Conservation (phyloP, 169 alveolate species). For the Babesia bigemina region DNA sequence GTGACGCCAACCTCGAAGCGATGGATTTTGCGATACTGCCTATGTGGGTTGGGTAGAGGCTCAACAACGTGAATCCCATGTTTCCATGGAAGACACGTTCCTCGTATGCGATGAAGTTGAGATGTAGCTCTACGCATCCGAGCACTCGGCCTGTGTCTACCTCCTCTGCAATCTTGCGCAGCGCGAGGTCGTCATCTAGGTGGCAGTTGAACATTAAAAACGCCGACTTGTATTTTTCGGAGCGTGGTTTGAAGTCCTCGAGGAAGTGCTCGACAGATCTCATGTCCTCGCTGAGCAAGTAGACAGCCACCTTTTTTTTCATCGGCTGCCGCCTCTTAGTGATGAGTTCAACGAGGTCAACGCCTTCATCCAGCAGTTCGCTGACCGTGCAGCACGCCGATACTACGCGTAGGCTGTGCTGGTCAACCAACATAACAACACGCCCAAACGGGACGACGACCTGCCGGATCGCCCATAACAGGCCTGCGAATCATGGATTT, state of each 20-base stretch:
- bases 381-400: slow-evolving; percentile 82
- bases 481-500: slow-evolving; percentile 23
- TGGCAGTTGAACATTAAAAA: slow-evolving; percentile 74
- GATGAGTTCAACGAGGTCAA: slow-evolving; percentile 77
- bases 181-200: slow-evolving; percentile 47
- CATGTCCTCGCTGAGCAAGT: slow-evolving; percentile 68
- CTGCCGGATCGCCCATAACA: slow-evolving; percentile 71
- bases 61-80: slow-evolving; percentile 48
- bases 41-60: slow-evolving; percentile 38
- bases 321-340: slow-evolving; percentile 74
- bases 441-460: slow-evolving; percentile 68
- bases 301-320: slow-evolving; percentile 71
- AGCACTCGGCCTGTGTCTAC: slow-evolving; percentile 58
- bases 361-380: slow-evolving; percentile 82
- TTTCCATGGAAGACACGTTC: slow-evolving; percentile 71
- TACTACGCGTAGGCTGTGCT: slow-evolving; percentile 67
- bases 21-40: slow-evolving; percentile 14
- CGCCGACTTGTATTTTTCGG: slow-evolving; percentile 63
- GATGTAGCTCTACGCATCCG: slow-evolving; percentile 74
- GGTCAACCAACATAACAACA: slow-evolving; percentile 78
- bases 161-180: slow-evolving; percentile 67
- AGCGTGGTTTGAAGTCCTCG: slow-evolving; percentile 63
- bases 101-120: slow-evolving; percentile 81
- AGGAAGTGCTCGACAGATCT: slow-evolving; percentile 43
- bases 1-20: slow-evolving; percentile 46